Percentiles rank a stretch among this genome's conserved stretches.
These are phyloP conservation scores for Nitzschia sp. DNA, from an alignment of 108 stramenopile genomes.

Conservation along the genomic window DNA sequence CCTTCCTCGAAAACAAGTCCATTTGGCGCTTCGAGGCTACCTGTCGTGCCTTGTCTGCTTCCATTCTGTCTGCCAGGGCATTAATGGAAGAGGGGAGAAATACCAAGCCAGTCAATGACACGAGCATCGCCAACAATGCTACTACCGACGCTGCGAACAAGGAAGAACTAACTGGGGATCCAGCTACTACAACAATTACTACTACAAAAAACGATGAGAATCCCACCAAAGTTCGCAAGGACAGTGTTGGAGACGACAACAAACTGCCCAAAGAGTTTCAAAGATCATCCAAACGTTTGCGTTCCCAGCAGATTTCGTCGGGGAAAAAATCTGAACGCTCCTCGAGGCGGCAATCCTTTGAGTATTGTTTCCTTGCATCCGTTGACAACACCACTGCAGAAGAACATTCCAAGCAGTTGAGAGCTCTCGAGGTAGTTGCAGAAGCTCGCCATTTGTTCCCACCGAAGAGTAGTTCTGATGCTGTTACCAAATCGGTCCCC, in stretches of 20 bases:
- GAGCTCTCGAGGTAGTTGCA: neutral
- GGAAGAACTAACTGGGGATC: neutral
- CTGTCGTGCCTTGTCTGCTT: slow-evolving; percentile 33
- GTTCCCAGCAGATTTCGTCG: slow-evolving; percentile 65
- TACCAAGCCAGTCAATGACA: neutral
- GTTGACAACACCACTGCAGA: slow-evolving; percentile 52
- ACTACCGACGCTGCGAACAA: neutral
- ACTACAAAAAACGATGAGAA: neutral
- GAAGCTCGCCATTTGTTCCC: neutral
- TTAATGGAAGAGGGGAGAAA: slow-evolving; percentile 16
- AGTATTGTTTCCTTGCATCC: slow-evolving; percentile 62
- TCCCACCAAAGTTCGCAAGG: neutral
- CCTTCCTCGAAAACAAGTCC: slow-evolving; percentile 43
- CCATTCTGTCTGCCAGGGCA: slow-evolving; percentile 27
- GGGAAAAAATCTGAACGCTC: slow-evolving; percentile 49
- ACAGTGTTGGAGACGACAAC: slow-evolving; percentile 1
- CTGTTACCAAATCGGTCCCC: neutral
- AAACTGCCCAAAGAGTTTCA: slow-evolving; percentile 16
- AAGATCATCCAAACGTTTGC: slow-evolving; percentile 66
- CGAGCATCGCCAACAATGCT: neutral
- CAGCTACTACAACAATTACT: neutral
- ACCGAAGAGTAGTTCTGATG: neutral
- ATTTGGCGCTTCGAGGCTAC: slow-evolving; percentile 43
- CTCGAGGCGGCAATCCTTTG: slow-evolving; percentile 39
- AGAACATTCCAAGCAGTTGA: slow-evolving; percentile 18